These are phyloP conservation scores for Xerocomellus intermedius DNA, from an alignment of 768 basidiomycete species.

Conservation along the genomic window DNA sequence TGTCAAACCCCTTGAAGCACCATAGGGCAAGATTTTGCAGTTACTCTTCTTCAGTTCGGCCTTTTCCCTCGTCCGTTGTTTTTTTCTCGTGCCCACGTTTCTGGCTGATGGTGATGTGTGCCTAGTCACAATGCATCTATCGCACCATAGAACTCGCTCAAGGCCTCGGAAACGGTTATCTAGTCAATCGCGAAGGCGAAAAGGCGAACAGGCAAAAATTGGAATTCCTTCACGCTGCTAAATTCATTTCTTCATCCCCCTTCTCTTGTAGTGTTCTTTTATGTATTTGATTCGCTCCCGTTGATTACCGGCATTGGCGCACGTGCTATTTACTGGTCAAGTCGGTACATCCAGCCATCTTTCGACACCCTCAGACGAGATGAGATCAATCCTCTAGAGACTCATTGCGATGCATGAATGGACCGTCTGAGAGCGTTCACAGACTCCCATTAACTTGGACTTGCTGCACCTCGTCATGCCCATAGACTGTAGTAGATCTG, in stretches of 20 bases:
- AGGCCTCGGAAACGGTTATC: conserved; percentile 16
- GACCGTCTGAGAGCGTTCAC: not conserved
- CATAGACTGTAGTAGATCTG: not conserved
- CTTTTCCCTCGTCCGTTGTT: conserved; percentile 24
- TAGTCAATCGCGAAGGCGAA: conserved; percentile 26
- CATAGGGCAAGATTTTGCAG: conserved; percentile 21
- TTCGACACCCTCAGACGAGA: not conserved
- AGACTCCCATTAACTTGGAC: not conserved
- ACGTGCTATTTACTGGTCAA: conserved; percentile 30
- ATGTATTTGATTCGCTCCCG: conserved; percentile 30
- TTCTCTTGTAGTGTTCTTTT: conserved; percentile 25
- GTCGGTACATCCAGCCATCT: conserved; percentile 16
- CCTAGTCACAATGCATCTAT: conserved; percentile 27
- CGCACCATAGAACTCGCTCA: conserved; percentile 26
- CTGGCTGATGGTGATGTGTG: not conserved
- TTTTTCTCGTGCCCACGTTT: not conserved
- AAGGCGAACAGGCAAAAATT: not conserved
- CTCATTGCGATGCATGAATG: not conserved
- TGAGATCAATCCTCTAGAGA: not conserved
- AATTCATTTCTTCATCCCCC: not conserved
- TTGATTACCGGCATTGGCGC: conserved; percentile 24
- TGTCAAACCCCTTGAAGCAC: conserved; percentile 1
- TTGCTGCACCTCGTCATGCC: not conserved
- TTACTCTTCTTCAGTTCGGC: conserved; percentile 25
- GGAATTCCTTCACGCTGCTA: not conserved